phyloP scores from a whole-genome alignment of 2,329 filamentous ascomycete species.

The Volutella citrinella region DNA sequence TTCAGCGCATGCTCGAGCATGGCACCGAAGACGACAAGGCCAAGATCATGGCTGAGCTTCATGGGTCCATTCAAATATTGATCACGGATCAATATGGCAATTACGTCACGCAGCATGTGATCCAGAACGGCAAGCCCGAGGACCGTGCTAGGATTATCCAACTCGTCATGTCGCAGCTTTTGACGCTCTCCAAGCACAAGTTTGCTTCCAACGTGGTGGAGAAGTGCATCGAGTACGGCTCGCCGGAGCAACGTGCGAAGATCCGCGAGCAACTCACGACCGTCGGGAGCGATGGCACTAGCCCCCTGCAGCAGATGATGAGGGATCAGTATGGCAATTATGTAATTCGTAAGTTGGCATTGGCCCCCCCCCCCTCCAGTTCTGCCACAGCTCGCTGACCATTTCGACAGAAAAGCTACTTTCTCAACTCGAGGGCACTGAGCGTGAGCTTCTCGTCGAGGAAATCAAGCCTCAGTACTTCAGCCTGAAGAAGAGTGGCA shows the following conservation, averaged over 20 bases:
- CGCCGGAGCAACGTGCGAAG: slow-evolving; percentile 62
- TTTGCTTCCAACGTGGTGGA: slow-evolving; percentile 97
- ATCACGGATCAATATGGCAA: slow-evolving; percentile 91
- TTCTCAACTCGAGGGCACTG: slow-evolving; percentile 55
- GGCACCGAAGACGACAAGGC: slow-evolving; percentile 69
- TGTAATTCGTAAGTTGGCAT: slow-evolving; percentile 90
- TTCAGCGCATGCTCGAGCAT: slow-evolving; percentile 87
- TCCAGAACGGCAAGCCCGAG: slow-evolving; percentile 70
- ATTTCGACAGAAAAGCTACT: slow-evolving; percentile 73
- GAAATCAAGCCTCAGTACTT: slow-evolving; percentile 62
- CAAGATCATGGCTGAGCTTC: slow-evolving; percentile 74
- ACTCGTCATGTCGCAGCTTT: slow-evolving; percentile 68
- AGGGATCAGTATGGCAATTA: slow-evolving; percentile 94
- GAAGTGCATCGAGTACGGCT: slow-evolving; percentile 76
- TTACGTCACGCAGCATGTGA: slow-evolving; percentile 92
- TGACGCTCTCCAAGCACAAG: slow-evolving; percentile 87
- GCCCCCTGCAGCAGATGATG: slow-evolving; percentile 73
- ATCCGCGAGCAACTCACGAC: slow-evolving; percentile 65
- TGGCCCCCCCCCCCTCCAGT: too few species aligned
- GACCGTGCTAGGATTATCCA: slow-evolving; percentile 72
- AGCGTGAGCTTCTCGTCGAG: slow-evolving; percentile 58
- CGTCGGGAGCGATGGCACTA: slow-evolving; percentile 61
- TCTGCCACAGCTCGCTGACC: too few species aligned
- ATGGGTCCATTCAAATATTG: slow-evolving; percentile 66
- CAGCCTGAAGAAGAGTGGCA: slow-evolving; percentile 60